Base-by-base conservation (phyloP, 78 protist species). In the Pelomyxa schiedti region DNA sequence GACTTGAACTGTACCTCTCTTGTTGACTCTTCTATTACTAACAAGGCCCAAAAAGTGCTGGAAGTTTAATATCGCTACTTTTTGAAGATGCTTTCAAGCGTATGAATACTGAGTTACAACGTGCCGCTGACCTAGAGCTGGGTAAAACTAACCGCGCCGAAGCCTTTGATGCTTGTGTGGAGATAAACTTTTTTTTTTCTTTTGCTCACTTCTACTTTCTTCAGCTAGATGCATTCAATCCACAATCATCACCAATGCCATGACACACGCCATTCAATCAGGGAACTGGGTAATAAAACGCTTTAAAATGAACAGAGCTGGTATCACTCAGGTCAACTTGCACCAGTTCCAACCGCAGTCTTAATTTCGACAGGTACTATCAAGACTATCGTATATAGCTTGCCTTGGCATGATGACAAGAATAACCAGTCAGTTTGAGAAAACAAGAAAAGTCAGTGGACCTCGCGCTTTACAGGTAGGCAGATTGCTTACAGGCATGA, bases 221-320 rank as follows among this genome's bases (percentile, higher is more conserved):
- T 30, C 39, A 47, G 0, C 36, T 67, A n/a, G n/a, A n/a, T n/a
- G n/a, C 43, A 80, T 88, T 1, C n/a, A 63, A 8, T 2, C 79
- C 3, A 64, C 66, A 40, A 90, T 73, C 35, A 82, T 97, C 71
- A 93, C 98, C 0, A n/a, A 79, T 32, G 98, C 97, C 32, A 52
- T 97, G 41, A 73, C 28, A n/a, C 66, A 83, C 8, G 92, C 99
- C 7, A 82, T 98, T 38, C 65, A 95, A 0, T 74, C 97, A 0
- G 99, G 99, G 63, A 97, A 97, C 87, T 98, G 99, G 99, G 26
- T 79, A n/a, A 70, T 97, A 40, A 81, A 89, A 75, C 91, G 99
- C 37, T 94, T 97, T 90, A 89, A 86, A 42, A 93, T 96, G 93
- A 96, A 95, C 52, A 82, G 98, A 8, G 81, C 86, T 1, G 99